Conservation (phyloP, 176 grass and related monocot genomes). For the Aegilops bicornis region DNA sequence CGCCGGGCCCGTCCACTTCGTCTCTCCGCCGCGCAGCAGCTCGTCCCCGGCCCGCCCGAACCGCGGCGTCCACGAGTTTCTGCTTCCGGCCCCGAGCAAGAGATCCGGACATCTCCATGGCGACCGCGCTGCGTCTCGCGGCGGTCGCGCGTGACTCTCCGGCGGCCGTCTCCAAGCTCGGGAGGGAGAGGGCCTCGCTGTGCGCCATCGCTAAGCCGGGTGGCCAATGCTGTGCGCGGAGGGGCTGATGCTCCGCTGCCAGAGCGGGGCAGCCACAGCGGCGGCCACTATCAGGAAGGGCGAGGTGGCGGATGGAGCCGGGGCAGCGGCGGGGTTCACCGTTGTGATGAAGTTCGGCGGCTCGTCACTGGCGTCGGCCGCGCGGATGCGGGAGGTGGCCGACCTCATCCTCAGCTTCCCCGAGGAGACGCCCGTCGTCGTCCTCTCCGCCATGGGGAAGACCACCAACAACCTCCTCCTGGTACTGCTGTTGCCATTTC, state of each 20-base stretch:
- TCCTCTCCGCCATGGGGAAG: slow-evolving; percentile 94
- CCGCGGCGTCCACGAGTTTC: slow-evolving; percentile 20
- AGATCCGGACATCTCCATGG: slow-evolving; percentile 15
- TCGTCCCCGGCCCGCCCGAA: not conserved
- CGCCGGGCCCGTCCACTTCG: too few species aligned
- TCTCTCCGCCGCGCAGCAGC: too few species aligned
- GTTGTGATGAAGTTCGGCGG: slow-evolving; percentile 95
- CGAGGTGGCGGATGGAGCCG: not conserved
- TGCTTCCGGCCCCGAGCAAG: slow-evolving; percentile 2
- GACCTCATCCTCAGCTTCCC: slow-evolving; percentile 75
- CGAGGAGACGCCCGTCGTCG: slow-evolving; percentile 66
- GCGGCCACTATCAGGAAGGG: not conserved
- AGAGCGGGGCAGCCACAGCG: slow-evolving; percentile 10
- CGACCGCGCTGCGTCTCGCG: slow-evolving; percentile 27
- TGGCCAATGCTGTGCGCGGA: slow-evolving; percentile 9
- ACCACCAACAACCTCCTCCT: slow-evolving; percentile 86
- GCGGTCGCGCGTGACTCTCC: slow-evolving; percentile 37
- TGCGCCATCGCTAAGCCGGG: not conserved
- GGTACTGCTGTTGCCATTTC: slow-evolving; percentile 42
- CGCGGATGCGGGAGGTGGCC: slow-evolving; percentile 75
- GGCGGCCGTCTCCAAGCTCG: slow-evolving; percentile 14
- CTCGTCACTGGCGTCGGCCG: slow-evolving; percentile 71
- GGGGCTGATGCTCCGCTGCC: slow-evolving; percentile 46
- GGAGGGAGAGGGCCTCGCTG: slow-evolving; percentile 12
- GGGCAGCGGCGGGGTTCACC: slow-evolving; percentile 41